phyloP scores from a whole-genome alignment of 1,139 yeast species.

The Suhomyces guaymorum region DNA sequence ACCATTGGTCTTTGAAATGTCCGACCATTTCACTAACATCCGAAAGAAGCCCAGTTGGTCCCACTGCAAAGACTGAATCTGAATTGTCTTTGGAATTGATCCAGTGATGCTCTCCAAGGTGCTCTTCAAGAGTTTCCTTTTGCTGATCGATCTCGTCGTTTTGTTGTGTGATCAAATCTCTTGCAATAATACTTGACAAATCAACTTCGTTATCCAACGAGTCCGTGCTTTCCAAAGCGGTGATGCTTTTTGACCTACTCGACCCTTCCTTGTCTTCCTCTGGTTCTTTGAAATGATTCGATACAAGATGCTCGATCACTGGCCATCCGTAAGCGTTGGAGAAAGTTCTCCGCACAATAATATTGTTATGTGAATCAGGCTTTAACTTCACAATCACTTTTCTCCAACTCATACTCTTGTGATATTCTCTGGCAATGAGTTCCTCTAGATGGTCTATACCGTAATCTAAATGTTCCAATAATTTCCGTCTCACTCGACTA shows the following conservation, averaged over 20 bases:
- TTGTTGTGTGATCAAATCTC: slow-evolving; percentile 37
- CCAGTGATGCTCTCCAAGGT: slow-evolving; percentile 45
- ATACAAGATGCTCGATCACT: slow-evolving; percentile 77
- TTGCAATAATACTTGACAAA: slow-evolving; percentile 33
- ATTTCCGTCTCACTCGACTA: slow-evolving; percentile 8
- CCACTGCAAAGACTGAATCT: slow-evolving; percentile 61
- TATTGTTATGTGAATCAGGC: slow-evolving; percentile 96
- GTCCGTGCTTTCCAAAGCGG: slow-evolving; percentile 15
- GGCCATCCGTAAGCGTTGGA: slow-evolving; percentile 98
- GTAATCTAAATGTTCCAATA: slow-evolving; percentile 17
- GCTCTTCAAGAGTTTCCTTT: slow-evolving; percentile 13
- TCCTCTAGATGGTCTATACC: slow-evolving; percentile 58
- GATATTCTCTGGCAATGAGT: slow-evolving; percentile 86
- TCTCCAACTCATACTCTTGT: slow-evolving; percentile 83
- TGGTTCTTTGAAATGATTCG: slow-evolving; percentile 52
- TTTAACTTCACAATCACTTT: slow-evolving; percentile 82
- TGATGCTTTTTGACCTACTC: not conserved
- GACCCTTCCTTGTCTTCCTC: not conserved
- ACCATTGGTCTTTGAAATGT: slow-evolving; percentile 41
- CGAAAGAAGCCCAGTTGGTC: slow-evolving; percentile 69
- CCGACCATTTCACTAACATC: slow-evolving; percentile 58
- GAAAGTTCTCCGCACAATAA: slow-evolving; percentile 83
- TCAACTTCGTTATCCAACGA: slow-evolving; percentile 31
- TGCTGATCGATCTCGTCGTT: slow-evolving; percentile 38
- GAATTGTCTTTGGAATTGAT: slow-evolving; percentile 48